Evolutionary conservation across 75 land plant species (phyloP).

Genomic region (Larix kaempferi): DNA sequence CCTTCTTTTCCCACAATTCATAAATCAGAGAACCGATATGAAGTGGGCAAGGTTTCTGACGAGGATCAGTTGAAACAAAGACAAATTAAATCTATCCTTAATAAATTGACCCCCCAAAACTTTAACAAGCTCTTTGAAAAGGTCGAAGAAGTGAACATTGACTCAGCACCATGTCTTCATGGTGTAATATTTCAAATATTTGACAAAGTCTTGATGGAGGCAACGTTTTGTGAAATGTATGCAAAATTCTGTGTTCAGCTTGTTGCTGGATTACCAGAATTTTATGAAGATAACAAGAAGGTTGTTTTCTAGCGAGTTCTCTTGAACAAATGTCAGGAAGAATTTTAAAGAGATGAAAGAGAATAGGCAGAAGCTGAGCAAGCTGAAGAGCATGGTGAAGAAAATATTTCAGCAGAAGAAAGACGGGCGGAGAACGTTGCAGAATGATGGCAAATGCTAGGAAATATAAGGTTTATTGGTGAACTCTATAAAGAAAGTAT

Average conservation of each 20-base stretch:
- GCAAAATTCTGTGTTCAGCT: constrained; percentile 84
- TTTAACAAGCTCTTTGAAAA: constrained; percentile 91
- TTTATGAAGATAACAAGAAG: constrained; percentile 68
- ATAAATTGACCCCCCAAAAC: constrained; percentile 97
- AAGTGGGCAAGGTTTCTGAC: constrained; percentile 77
- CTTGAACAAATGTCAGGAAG: constrained; percentile 95
- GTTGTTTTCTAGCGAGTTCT: constrained; percentile 88
- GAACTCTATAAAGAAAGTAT: constrained; percentile 93
- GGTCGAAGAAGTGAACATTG: constrained; percentile 86
- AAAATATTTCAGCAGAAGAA: constrained; percentile 55
- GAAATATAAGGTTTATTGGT: constrained; percentile 93
- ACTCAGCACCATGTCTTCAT: constrained; percentile 68
- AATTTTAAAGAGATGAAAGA: constrained; percentile 93
- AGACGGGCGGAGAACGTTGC: constrained; percentile 66
- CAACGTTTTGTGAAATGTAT: constrained; percentile 99
- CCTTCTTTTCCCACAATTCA: constrained; percentile 42
- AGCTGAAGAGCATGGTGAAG: constrained; percentile 68
- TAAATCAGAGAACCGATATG: constrained; percentile 86
- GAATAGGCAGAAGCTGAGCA: constrained; percentile 71
- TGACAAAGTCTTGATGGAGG: constrained; percentile 96
- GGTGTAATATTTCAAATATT: constrained; percentile 98
- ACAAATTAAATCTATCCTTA: constrained; percentile 82
- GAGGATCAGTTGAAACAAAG: constrained; percentile 91
- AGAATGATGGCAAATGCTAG: constrained; percentile 90
- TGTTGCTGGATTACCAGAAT: constrained; percentile 76